Conservation (phyloP, 139 green algal genomes). For the Micractinium sp. region DNA sequence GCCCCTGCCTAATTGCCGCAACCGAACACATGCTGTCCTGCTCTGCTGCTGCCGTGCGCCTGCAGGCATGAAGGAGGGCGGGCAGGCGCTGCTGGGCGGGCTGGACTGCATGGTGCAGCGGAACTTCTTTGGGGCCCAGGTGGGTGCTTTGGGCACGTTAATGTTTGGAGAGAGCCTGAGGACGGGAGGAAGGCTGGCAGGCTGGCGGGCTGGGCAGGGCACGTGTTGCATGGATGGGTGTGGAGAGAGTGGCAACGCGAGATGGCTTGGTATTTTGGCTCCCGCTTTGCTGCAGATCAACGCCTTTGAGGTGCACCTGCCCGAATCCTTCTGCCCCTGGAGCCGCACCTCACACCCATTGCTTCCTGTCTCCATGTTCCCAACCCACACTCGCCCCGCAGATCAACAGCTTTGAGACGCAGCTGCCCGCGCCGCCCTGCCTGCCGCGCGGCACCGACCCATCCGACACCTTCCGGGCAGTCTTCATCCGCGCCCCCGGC, state of each 20-base stretch:
- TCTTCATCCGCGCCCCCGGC: conserved; percentile 92
- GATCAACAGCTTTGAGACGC: conserved; percentile 96
- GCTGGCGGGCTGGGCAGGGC: background rate
- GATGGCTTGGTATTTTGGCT: background rate
- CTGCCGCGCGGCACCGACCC: conserved; percentile 38
- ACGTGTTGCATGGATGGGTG: too few relatives aligned
- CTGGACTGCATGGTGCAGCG: conserved; percentile 92
- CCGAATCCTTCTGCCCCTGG: background rate
- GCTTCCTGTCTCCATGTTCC: background rate
- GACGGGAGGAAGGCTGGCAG: background rate
- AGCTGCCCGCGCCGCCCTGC: conserved; percentile 70
- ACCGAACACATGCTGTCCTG: background rate
- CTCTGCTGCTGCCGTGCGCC: background rate
- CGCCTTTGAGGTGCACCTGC: too few relatives aligned
- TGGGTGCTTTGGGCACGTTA: conserved; percentile 19
- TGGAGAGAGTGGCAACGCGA: too few relatives aligned
- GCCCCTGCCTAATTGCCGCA: background rate
- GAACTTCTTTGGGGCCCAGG: conserved; percentile 98
- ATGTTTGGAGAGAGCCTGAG: background rate
- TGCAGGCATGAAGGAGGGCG: conserved; percentile 91
- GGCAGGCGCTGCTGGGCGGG: conserved; percentile 92
- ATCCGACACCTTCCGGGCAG: conserved; percentile 39
- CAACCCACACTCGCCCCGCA: conserved; percentile 33
- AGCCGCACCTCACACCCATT: background rate
- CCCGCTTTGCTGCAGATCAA: background rate